Base-by-base conservation (phyloP, 2,329 filamentous ascomycete genomes). In the Verticillium zaregamsianum region DNA sequence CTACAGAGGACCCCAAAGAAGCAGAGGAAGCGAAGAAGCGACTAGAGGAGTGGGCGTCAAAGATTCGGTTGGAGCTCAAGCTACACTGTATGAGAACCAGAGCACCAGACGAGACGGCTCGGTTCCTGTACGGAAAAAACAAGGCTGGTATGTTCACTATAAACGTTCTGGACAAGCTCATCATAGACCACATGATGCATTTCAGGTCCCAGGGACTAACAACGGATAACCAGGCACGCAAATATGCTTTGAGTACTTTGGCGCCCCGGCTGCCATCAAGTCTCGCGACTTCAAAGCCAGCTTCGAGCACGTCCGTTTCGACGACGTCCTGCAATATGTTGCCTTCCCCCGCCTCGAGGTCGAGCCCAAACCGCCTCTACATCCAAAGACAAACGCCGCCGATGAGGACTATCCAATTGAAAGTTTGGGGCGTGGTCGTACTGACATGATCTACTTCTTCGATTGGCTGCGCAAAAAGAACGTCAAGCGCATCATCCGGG, bases 241-340 rank as follows among this genome's bases (percentile, higher is more conserved):
- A n/a, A 66, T 70, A 9, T 68, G 66, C 56, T 70, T 70, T 60
- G 66, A 71, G 56, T 62, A 68, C n/a, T 67, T 57, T 15, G 58
- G 61, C 1, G 57, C 40, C 12, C 64, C 40, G 62, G 61, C 12
- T 58, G 59, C 15, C 61, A n/a, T 33, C 60, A 61, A 28, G 59
- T 63, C 14, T 62, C 37, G 59, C 54, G 61, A 39, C 12, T 62
- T 60, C 45, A 39, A 65, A 57, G 62, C 40, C 54, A 63, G 61
- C 8, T 57, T 67, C 37, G 52, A 67, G 56, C 62, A 67, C 17
- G 58, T 70, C 9, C 61, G 68, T 15, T 72, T 71, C 55, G 70
- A 72, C 32, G 62, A 66, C 3, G 67, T 68, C 23, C 64, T 72
- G 3, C 66, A 70, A 63, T 72, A 72, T 45, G 70, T 72, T 2